Evolutionary conservation across 2,329 filamentous ascomycete species (phyloP).

Genomic region (Coccinonectria pachysandricola): DNA sequence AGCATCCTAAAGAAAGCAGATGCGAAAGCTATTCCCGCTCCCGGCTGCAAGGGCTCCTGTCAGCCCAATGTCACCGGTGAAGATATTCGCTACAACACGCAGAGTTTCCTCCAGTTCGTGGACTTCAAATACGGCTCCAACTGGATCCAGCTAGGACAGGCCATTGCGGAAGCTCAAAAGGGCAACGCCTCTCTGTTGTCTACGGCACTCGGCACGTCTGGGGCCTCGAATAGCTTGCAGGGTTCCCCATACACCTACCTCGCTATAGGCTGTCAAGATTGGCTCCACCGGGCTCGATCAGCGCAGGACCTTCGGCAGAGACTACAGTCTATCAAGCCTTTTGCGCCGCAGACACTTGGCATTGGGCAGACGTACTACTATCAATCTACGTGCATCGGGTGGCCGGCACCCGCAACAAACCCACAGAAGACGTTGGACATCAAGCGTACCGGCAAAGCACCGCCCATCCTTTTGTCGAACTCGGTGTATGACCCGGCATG

Average conservation of each 20-base stretch:
- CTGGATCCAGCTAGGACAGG: conserved; percentile 9
- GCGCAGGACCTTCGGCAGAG: conserved; percentile 8
- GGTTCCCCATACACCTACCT: conserved; percentile 6
- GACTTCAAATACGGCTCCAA: conserved; percentile 4
- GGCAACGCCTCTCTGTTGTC: conserved; percentile 14
- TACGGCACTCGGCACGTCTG: conserved; percentile 1
- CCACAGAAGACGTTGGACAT: conserved; percentile 5
- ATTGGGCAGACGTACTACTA: conserved; percentile 8
- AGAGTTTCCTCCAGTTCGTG: conserved; percentile 7
- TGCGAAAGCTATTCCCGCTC: conserved; percentile 5
- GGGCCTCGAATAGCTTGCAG: not conserved
- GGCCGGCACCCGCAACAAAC: conserved; percentile 12
- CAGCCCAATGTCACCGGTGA: conserved; percentile 12
- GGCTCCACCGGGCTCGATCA: conserved; percentile 7
- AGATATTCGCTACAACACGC: conserved; percentile 11
- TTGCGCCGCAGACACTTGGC: conserved; percentile 12
- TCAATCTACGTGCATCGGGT: conserved; percentile 10
- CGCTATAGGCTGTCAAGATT: conserved; percentile 16
- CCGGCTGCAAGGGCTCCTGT: conserved; percentile 6
- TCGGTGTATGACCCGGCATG: conserved; percentile 13
- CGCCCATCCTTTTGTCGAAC: conserved; percentile 9
- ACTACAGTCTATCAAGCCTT: conserved; percentile 2
- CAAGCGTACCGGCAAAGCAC: conserved; percentile 2
- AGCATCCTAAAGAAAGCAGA: conserved; percentile 7
- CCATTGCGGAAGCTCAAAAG: conserved; percentile 7